These are phyloP conservation scores for Chloris gayana DNA, from an alignment of 176 grass and related monocot species.

Conservation along the genomic window DNA sequence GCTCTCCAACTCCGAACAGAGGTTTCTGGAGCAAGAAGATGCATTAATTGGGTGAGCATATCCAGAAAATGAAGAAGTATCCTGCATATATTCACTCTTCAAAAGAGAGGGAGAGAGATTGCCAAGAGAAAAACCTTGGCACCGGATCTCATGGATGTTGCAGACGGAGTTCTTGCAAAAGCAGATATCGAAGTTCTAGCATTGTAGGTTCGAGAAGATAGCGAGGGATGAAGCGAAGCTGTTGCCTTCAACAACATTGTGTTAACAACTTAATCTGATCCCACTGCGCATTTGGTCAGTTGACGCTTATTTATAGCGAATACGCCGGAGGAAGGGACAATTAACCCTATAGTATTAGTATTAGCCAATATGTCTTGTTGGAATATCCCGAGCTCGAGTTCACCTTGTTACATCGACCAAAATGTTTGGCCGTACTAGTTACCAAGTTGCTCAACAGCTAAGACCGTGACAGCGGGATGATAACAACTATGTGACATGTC, in stretches of 20 bases:
- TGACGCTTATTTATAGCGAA: conserved; percentile 21
- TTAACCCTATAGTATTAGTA: neutral
- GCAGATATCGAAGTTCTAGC: neutral
- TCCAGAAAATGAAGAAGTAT: neutral
- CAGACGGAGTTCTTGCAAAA: neutral
- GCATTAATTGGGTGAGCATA: neutral
- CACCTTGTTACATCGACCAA: neutral
- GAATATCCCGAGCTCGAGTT: neutral
- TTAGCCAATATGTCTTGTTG: neutral
- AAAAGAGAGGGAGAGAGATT: neutral
- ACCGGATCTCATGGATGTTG: conserved; percentile 10
- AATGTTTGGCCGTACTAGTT: neutral
- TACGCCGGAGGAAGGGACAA: neutral
- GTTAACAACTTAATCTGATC: neutral
- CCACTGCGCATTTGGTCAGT: neutral
- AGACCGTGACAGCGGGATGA: neutral
- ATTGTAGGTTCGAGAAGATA: neutral
- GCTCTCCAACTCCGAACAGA: conserved; percentile 26
- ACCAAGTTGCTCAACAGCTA: neutral
- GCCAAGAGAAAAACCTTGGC: neutral
- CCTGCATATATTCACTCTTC: too few relatives aligned
- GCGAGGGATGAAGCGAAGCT: neutral
- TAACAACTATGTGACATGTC: neutral
- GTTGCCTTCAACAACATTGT: neutral
- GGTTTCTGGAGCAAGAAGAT: conserved; percentile 32